phyloP scores from a whole-genome alignment of 129 eudicot genomes.

The Solidago caesia region DNA sequence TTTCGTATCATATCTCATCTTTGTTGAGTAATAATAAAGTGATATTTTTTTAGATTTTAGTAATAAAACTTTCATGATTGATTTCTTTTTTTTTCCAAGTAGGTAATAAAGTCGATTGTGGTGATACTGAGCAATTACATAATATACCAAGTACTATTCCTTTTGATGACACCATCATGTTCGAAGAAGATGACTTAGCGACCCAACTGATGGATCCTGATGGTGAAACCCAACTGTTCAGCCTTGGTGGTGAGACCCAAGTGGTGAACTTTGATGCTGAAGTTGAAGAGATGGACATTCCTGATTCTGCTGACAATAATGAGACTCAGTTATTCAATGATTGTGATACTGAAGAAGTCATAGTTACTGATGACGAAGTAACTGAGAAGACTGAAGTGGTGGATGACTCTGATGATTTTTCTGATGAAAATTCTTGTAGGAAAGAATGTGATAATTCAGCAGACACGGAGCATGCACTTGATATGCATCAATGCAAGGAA shows the following conservation, averaged over 20 bases:
- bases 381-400: constrained; percentile 44
- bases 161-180: constrained; percentile 37
- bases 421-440: constrained; percentile 38
- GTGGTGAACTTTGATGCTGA: constrained; percentile 52
- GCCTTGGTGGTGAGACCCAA: constrained; percentile 61
- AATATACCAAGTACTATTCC: constrained; percentile 30
- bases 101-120: constrained; percentile 37
- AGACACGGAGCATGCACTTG: constrained; percentile 12
- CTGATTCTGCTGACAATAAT: constrained; percentile 25
- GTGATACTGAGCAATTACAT: constrained; percentile 23
- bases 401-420: constrained; percentile 41
- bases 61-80: neutral
- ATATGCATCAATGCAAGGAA: constrained; percentile 12
- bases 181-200: constrained; percentile 62
- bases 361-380: constrained; percentile 42
- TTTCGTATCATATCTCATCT: neutral
- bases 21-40: neutral
- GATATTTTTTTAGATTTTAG: neutral
- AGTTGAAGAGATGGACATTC: constrained; percentile 47
- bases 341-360: constrained; percentile 48
- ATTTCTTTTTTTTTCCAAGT: constrained; percentile 11
- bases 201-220: constrained; percentile 47
- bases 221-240: constrained; percentile 45
- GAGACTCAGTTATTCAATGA: constrained; percentile 53
- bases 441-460: constrained; percentile 17